These are phyloP conservation scores for Planoprotostelium fungivorum DNA, from an alignment of 78 protist species.

Conservation along the genomic window DNA sequence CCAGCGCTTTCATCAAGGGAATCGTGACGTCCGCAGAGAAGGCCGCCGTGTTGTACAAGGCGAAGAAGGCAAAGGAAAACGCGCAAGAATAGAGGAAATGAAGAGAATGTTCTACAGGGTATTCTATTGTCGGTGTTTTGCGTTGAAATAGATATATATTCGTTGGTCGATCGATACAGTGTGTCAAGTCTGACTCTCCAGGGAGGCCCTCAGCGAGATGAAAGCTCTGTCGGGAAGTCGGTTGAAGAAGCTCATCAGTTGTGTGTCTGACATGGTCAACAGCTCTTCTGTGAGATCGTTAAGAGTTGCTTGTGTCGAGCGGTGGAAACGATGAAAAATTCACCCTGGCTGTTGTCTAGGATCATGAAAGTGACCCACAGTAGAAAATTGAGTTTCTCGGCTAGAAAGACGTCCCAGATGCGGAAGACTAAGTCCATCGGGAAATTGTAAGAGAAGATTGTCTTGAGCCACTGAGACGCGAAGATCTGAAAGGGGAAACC, in stretches of 20 bases:
- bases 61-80: constrained; percentile 5
- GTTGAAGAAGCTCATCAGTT: neutral
- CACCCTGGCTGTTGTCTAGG: neutral
- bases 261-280: neutral
- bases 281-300: neutral
- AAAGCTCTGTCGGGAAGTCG: neutral
- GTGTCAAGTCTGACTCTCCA: neutral
- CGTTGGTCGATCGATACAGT: too few relatives aligned
- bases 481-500: neutral
- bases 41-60: constrained; percentile 33
- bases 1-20: constrained; percentile 57
- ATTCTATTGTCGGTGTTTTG: too few relatives aligned
- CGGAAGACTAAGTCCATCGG: neutral
- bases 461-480: neutral
- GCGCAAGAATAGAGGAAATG: too few relatives aligned
- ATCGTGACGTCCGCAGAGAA: constrained; percentile 59
- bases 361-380: neutral
- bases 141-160: too few relatives aligned
- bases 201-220: neutral
- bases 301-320: neutral
- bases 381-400: neutral
- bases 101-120: too few relatives aligned
- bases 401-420: neutral
- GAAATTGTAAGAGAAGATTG: neutral
- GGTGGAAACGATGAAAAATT: neutral